These are phyloP conservation scores for Penicillium aurantiogriseum DNA, from an alignment of 2,329 filamentous ascomycete species.

Conservation along the genomic window DNA sequence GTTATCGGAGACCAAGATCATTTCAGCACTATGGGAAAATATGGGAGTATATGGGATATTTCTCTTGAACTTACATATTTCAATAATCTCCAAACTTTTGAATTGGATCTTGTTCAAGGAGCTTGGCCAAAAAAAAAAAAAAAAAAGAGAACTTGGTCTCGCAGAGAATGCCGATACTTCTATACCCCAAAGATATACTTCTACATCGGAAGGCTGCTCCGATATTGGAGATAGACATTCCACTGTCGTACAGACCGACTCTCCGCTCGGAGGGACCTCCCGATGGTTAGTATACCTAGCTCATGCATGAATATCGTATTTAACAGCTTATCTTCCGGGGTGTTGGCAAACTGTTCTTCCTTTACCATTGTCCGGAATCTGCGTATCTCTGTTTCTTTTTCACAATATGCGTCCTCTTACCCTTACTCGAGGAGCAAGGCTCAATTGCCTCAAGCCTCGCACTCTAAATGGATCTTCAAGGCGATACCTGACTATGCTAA, in stretches of 20 bases:
- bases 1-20: neutral
- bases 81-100: neutral
- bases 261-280: slow-evolving; percentile 2
- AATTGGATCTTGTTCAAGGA: neutral
- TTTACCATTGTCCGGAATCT: neutral
- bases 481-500: neutral
- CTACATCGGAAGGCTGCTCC: slow-evolving; percentile 15
- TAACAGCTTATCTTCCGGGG: neutral
- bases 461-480: slow-evolving; percentile 4
- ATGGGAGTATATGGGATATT: neutral
- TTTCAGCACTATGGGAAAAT: neutral
- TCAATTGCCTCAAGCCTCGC: slow-evolving; percentile 1
- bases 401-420: slow-evolving; percentile 12
- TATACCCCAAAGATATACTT: neutral
- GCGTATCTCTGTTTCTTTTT: neutral
- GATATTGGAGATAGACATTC: slow-evolving; percentile 10
- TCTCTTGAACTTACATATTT: neutral
- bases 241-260: neutral
- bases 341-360: neutral
- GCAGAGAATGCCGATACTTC: neutral
- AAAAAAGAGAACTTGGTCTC: neutral
- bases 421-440: slow-evolving; percentile 8
- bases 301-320: neutral
- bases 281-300: slow-evolving; percentile 5
- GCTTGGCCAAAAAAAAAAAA: neutral